Percentiles rank a stretch among this genome's conserved stretches.
phyloP scores from a whole-genome alignment of 2,329 filamentous ascomycete genomes.

The Didymella lethalis region DNA sequence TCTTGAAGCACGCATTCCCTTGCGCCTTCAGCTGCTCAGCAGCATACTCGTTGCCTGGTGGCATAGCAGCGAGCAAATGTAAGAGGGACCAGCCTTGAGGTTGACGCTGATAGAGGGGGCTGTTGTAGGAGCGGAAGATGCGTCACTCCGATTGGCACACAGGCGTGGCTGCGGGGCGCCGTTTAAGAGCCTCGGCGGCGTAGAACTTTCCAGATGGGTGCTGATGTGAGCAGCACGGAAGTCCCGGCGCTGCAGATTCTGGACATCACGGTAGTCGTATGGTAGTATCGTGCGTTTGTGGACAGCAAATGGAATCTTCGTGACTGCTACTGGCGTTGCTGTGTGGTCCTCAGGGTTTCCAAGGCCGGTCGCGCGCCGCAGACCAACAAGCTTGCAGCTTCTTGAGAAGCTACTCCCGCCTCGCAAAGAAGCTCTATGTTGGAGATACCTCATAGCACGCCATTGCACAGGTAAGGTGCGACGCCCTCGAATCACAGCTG shows the following conservation, averaged over 20 bases:
- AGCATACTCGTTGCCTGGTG: conserved; percentile 47
- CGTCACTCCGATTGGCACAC: conserved; percentile 38
- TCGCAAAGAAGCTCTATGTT: not conserved
- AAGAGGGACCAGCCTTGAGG: not conserved
- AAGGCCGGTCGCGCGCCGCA: conserved; percentile 8
- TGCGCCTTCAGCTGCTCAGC: conserved; percentile 59
- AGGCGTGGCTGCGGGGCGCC: conserved; percentile 22
- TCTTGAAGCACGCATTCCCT: conserved; percentile 71
- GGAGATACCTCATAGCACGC: not conserved
- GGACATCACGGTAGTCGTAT: not conserved
- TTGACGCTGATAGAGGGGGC: conserved; percentile 6
- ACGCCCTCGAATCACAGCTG: not conserved
- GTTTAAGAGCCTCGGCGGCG: conserved; percentile 23
- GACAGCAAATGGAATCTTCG: not conserved
- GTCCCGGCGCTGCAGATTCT: conserved; percentile 5
- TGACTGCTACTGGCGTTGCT: not conserved
- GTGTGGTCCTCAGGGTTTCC: conserved; percentile 6
- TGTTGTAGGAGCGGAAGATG: conserved; percentile 25
- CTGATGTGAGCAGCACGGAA: conserved; percentile 22
- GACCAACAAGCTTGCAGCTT: not conserved
- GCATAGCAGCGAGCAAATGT: conserved; percentile 23
- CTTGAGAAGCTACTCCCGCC: no score
- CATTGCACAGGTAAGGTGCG: not conserved
- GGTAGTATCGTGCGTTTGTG: not conserved
- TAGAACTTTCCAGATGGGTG: conserved; percentile 39